Evolutionary conservation across 2,329 filamentous ascomycete genomes (phyloP), one percentile per base, ranked within the genome.

Genomic region (Pseudogymnoascus sp.): DNA sequence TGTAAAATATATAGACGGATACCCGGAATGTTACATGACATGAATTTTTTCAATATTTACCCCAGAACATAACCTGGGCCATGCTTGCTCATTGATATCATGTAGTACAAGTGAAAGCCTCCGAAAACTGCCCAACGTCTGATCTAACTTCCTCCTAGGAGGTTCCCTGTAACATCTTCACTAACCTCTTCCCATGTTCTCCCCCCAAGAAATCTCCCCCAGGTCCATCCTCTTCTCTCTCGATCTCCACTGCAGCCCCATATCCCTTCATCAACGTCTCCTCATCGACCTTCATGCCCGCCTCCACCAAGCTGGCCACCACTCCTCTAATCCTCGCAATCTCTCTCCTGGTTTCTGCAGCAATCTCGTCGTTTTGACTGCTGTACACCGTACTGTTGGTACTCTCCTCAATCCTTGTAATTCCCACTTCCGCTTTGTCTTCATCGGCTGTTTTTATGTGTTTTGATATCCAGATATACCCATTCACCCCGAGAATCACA

Each of bases 401-500:
- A 69, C 81, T 86, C 77, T 99, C 95, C 75, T 97, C 95, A 74
- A 97, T 83, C 68, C 90, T 84, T 62, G 91, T 96, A 71, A 97
- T 90, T 79, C 85, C 73, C 79, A 81, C 63, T 78, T 78, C 68
- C 14, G 73, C 67, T 60, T 74, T 62, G 68, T 71, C 60, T 60
- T 69, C 77, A n/a, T 82, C 81, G 37, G 82, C 83, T 12, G 59
- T 39, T 68, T 90, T 86, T 6, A 89, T 78, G 70, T 96, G 91
- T 78, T 91, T 93, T 75, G 88, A 87, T 72, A 97, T 93, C 89
- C 91, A 99, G 64, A 97, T 92, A 74, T 96, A 97, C 0, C 95
- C 95, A 71, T 99, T 99, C 40, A 99, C 95, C 2, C 95, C 95
- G 0, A 99, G 80, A 62, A 96, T 83, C 6, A 97, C 86, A 73